Percentiles rank a stretch among this genome's conserved stretches.
These are phyloP conservation scores for Fraxinus americana DNA, from an alignment of 257 asterid species.

Conservation along the genomic window DNA sequence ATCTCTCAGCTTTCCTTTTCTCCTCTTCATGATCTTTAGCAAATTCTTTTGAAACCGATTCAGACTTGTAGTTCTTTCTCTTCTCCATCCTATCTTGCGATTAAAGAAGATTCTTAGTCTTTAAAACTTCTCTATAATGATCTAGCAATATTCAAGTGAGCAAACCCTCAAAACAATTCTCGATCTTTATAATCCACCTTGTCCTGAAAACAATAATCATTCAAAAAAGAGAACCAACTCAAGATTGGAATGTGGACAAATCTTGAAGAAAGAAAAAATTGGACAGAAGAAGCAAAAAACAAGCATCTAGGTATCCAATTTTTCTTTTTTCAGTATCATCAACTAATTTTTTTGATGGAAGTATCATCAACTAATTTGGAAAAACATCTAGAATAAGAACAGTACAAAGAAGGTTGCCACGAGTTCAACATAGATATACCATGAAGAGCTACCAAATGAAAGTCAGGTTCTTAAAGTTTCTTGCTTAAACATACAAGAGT, in stretches of 20 bases:
- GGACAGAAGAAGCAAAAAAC: conserved; percentile 11
- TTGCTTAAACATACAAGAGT: not conserved
- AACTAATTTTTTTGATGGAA: no score
- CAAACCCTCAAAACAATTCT: conserved; percentile 57
- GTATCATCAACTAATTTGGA: not conserved
- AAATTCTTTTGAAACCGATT: conserved; percentile 41
- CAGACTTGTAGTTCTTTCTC: conserved; percentile 23
- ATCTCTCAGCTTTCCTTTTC: conserved; percentile 35
- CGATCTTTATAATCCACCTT: conserved; percentile 61
- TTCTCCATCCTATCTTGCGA: conserved; percentile 36
- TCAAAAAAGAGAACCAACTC: conserved; percentile 5
- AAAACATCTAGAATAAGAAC: conserved; percentile 2
- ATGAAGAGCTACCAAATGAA: not conserved
- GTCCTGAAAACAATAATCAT: conserved; percentile 50
- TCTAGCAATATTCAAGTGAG: conserved; percentile 64
- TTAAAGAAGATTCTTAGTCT: conserved; percentile 37
- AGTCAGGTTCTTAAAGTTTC: not conserved
- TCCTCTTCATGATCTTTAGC: conserved; percentile 42
- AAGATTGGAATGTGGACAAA: not conserved
- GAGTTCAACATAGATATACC: not conserved
- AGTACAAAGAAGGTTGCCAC: conserved; percentile 11
- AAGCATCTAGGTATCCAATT: not conserved
- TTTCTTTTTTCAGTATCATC: no score
- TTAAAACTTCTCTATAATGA: conserved; percentile 52
- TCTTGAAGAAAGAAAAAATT: not conserved